Evolutionary conservation across 169 alveolate species (phyloP), one percentile per base, ranked within the genome.

Genomic region (Plasmodium blacklocki): DNA sequence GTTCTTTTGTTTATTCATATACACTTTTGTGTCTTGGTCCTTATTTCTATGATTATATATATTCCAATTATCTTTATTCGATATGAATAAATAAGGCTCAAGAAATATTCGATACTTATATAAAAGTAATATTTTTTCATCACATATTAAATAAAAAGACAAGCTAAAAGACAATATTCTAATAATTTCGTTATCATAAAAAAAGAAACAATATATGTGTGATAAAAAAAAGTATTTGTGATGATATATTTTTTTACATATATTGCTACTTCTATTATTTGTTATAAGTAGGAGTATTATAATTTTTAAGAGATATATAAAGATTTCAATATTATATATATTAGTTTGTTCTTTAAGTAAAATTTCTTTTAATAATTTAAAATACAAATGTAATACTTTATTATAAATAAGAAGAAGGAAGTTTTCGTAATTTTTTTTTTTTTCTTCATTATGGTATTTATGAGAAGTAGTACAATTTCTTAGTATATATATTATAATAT

Each of bases 271-370:
- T 26, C 89, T 78, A 63, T 45, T 15, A 45, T 78, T 78, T 2
- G 89, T 78, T 39, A 78, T 66, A 50, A 78, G 74, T 12, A 78
- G 75, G n/a, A 78, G 11, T 50, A 78, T 78, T 12, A 78, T 52
- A 64, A 78, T 78, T 78, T 78, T 78, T 78, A 78, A 70, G 49
- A 78, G 78, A 18, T 78, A 78, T 39, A 45, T 45, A 78, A 78
- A 78, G 14, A 49, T 14, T 47, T 78, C 78, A 50, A 78, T 66
- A n/a, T 50, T 64, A 43, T 50, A 11, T 64, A 43, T n/a, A 14
- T 59, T 66, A 32, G 76, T 78, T 50, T 66, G 45, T 14, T 78
- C 89, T 70, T 78, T 78, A 21, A 71, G 47, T 23, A 78, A 1
- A 29, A 78, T 78, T 66, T 78, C 89, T 70, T 58, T 70, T 78